Evolutionary conservation across 1,139 yeast genomes (phyloP), one percentile per base, ranked within the genome.

Genomic region (Scheffersomyces illinoinensis): DNA sequence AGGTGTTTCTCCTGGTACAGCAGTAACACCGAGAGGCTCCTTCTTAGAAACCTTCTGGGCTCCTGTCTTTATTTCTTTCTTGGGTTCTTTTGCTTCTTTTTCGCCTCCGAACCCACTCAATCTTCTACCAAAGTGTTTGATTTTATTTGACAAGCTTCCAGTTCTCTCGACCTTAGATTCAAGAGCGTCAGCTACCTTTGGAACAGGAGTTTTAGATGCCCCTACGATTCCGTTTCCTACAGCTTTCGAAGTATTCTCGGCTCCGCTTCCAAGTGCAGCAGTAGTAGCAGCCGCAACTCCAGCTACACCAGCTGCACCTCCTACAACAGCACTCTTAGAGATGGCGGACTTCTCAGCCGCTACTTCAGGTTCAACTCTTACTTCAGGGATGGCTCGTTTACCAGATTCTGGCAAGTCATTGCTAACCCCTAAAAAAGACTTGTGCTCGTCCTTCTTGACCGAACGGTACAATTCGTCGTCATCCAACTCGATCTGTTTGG

Each of bases 401-500:
- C 59, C 58, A 26, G 56, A 54, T 7, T 55, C 47, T 51, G 69
- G 63, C 61, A 68, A 63, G 55, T 70, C 74, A 68, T 69, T 66
- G 72, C 73, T 70, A 55, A 52, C 57, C 56, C 61, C 71, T 68
- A 70, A 69, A 69, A 68, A 66, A 67, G 62, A 54, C 58, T 70
- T 65, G 54, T 64, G 59, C 56, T 61, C 56, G 62, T 62, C 52
- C 58, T 60, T 62, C 50, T 56, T 57, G 53, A 59, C 61, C 10
- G 67, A 62, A 53, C 55, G 56, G 58, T 58, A 61, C 56, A 71
- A 67, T 50, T 73, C 76, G 47, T 65, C 62, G 58, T 74, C 78
- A 59, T 75, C 79, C 54, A 68, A 68, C 60, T 75, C 77, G 58
- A 76, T 75, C 64, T 75, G 77, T 59, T 71, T 71, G 24, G 78